Conservation (phyloP, 345 rosid species). For the Arabis alpina region DNA sequence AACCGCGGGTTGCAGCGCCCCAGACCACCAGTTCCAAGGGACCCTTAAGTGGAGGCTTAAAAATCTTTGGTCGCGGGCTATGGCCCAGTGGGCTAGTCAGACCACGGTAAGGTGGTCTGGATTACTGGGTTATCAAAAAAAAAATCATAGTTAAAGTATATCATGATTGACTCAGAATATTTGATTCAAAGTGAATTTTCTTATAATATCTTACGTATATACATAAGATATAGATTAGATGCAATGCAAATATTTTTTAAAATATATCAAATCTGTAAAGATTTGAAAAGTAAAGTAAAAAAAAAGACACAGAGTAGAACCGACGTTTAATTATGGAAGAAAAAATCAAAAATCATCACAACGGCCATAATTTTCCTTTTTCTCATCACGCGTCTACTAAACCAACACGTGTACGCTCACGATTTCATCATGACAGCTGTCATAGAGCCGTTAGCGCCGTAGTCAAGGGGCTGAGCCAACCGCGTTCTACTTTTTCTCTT, state of each 20-base stretch:
- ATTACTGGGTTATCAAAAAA: too few species aligned
- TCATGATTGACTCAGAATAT: too few species aligned
- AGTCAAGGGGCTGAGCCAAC: conserved; percentile 35
- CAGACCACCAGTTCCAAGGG: too few species aligned
- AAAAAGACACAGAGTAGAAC: background rate
- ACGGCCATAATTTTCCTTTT: conserved; percentile 32
- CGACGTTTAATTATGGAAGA: conserved; percentile 10
- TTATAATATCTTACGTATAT: too few species aligned
- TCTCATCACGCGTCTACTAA: conserved; percentile 26
- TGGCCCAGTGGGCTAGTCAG: too few species aligned
- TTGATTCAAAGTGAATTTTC: too few species aligned
- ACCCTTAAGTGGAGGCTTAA: too few species aligned
- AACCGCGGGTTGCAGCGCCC: too few species aligned
- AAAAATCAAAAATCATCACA: conserved; percentile 3
- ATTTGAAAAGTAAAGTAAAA: background rate
- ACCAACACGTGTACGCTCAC: conserved; percentile 25
- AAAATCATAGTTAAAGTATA: too few species aligned
- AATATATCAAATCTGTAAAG: background rate
- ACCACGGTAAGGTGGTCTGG: too few species aligned
- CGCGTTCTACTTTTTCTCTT: conserved; percentile 30
- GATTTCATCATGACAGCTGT: conserved; percentile 25
- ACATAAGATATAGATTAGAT: background rate
- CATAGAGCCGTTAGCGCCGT: conserved; percentile 47
- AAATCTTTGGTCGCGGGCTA: too few species aligned
- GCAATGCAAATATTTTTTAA: too few species aligned